These are phyloP conservation scores for Lactarius sp. DNA, from an alignment of 768 basidiomycete genomes.

Conservation along the genomic window DNA sequence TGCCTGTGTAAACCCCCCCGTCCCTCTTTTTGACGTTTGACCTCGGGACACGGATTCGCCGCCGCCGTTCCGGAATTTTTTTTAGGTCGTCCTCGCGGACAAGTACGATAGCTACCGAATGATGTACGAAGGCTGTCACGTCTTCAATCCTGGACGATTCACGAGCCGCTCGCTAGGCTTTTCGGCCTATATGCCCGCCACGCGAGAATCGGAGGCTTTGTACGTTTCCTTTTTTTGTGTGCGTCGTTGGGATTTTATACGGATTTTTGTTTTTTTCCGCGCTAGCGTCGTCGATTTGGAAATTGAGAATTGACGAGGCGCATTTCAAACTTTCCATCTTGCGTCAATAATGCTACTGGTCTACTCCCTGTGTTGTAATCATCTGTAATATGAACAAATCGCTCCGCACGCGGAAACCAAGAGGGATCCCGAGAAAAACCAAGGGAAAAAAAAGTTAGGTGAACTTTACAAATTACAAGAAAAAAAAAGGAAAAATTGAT, in stretches of 20 bases:
- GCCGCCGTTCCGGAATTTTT: background rate
- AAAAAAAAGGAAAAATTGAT: background rate
- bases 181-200: constrained; percentile 86
- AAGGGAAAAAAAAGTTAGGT: background rate
- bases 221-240: constrained; percentile 33
- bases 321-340: background rate
- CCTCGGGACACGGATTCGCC: too few species aligned
- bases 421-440: background rate
- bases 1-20: constrained; percentile 42
- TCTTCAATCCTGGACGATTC: constrained; percentile 96
- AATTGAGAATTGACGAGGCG: constrained; percentile 7
- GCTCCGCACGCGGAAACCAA: background rate
- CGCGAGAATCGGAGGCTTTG: constrained; percentile 83
- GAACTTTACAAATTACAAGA: background rate
- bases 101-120: constrained; percentile 94
- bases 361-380: background rate
- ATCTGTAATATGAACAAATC: constrained; percentile 7
- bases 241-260: too few species aligned
- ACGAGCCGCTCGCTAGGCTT: constrained; percentile 78
- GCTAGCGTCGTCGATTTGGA: constrained; percentile 23
- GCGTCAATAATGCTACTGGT: background rate
- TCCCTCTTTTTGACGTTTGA: constrained; percentile 20
- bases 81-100: constrained; percentile 87
- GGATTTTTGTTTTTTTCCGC: background rate
- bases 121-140: constrained; percentile 97